Evolutionary conservation across 345 rosid species (phyloP).

Genomic region (Eucalyptus curtisii): DNA sequence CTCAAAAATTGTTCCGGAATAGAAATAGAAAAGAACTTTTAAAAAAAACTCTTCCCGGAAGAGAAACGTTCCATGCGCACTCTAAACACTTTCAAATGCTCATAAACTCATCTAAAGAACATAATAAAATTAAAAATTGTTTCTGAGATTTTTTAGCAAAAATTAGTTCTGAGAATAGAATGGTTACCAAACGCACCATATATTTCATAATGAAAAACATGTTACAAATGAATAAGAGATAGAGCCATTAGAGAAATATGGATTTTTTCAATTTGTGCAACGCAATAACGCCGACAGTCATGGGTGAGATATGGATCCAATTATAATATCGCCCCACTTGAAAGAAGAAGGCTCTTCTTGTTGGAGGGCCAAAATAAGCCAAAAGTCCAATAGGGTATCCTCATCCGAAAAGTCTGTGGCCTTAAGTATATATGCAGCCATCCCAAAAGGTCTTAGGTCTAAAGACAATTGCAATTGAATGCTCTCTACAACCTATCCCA

Average conservation of each 20-base stretch:
- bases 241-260: background rate
- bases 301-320: background rate
- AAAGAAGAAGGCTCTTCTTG: background rate
- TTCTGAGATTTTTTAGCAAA: too few relatives aligned
- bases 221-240: background rate
- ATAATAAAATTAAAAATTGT: rapidly evolving
- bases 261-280: background rate
- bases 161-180: too few relatives aligned
- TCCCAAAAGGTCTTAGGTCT: background rate
- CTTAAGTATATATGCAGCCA: background rate
- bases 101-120: too few relatives aligned
- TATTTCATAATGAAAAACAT: background rate
- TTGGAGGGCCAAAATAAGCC: background rate
- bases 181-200: too few relatives aligned
- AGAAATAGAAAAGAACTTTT: too few relatives aligned
- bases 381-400: background rate
- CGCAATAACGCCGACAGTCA: background rate
- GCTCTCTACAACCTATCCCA: background rate
- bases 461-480: background rate
- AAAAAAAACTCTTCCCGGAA: too few relatives aligned
- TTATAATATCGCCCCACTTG: background rate
- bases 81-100: too few relatives aligned
- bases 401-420: background rate
- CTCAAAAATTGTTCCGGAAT: too few relatives aligned
- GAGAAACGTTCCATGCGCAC: too few relatives aligned